Evolutionary conservation across 495 filamentous ascomycete genomes (phyloP), one percentile per base, ranked within the genome.

Genomic region (Ascodesmis nigricans): DNA sequence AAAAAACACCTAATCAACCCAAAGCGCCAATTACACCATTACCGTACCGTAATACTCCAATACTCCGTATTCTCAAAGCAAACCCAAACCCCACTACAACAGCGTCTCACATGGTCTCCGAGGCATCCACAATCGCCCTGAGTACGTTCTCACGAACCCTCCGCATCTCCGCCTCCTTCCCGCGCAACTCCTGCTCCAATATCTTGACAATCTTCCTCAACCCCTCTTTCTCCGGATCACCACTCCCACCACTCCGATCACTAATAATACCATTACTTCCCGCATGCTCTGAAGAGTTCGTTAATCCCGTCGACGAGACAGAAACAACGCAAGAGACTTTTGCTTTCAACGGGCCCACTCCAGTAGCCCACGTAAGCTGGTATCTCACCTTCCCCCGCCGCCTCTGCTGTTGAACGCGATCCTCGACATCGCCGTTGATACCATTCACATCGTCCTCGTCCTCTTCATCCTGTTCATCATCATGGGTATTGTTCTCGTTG

Each of bases 51-150:
- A n/a, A n/a, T n/a, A n/a, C n/a, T n/a, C n/a, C n/a, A n/a, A n/a
- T n/a, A n/a, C n/a, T n/a, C n/a, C n/a, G n/a, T n/a, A n/a, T n/a
- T n/a, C n/a, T n/a, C n/a, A n/a, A n/a, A n/a, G n/a, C n/a, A n/a
- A n/a, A n/a, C n/a, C n/a, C n/a, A n/a, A n/a, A n/a, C n/a, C n/a
- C n/a, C n/a, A n/a, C n/a, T n/a, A n/a, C n/a, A n/a, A n/a, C n/a
- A n/a, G n/a, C n/a, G n/a, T n/a, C n/a, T n/a, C n/a, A n/a, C n/a
- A n/a, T n/a, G n/a, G n/a, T n/a, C n/a, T n/a, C n/a, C n/a, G n/a
- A n/a, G n/a, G n/a, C n/a, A n/a, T n/a, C n/a, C 22, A 51, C 47
- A 28, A 52, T 38, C 0, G 47, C 48, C 34, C 38, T 43, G 22
- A 52, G 30, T 5, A 52, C 48, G 11, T 39, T 47, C 33, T 46